These are phyloP conservation scores for Skeletonema grethae DNA, from an alignment of 108 stramenopile genomes.

Conservation along the genomic window DNA sequence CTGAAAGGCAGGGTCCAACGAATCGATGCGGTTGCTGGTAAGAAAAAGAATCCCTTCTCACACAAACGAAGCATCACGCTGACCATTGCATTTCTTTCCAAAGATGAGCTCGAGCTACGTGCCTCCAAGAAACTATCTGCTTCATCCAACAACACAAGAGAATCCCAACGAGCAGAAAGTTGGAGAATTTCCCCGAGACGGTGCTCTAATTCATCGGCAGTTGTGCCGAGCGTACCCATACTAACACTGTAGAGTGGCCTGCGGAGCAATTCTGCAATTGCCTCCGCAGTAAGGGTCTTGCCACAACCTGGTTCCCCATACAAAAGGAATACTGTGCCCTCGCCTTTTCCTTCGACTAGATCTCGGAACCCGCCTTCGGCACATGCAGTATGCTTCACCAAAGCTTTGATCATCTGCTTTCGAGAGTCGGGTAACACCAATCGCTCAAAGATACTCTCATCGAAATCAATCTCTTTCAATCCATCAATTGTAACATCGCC, in stretches of 20 bases:
- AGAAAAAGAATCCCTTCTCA: too few species aligned
- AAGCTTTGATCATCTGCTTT: conserved; percentile 69
- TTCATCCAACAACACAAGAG: conserved; percentile 68
- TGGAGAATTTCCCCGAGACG: conserved; percentile 57
- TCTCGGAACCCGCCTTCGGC: conserved; percentile 55
- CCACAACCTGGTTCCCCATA: conserved; percentile 70
- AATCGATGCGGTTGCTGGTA: conserved; percentile 72
- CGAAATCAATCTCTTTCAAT: conserved; percentile 53
- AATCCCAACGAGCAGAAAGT: conserved; percentile 60
- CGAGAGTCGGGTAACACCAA: conserved; percentile 58
- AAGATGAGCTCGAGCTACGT: conserved; percentile 47
- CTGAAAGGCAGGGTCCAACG: conserved; percentile 74
- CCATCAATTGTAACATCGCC: conserved; percentile 72
- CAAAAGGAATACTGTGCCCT: conserved; percentile 63
- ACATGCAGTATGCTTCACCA: conserved; percentile 47
- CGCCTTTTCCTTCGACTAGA: conserved; percentile 66
- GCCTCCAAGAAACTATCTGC: conserved; percentile 65
- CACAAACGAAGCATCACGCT: conserved; percentile 75
- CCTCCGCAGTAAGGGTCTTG: conserved; percentile 79
- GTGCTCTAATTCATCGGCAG: conserved; percentile 57
- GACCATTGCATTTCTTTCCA: conserved; percentile 79
- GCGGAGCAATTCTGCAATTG: conserved; percentile 60
- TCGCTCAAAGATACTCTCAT: conserved; percentile 57
- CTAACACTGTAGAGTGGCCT: conserved; percentile 64
- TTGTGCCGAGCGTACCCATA: conserved; percentile 68